A percentile compares a stretch with the other conserved stretches of the same genome.
Conservation (phyloP, 2,329 filamentous ascomycete species). For the Neobulgaria alba region DNA sequence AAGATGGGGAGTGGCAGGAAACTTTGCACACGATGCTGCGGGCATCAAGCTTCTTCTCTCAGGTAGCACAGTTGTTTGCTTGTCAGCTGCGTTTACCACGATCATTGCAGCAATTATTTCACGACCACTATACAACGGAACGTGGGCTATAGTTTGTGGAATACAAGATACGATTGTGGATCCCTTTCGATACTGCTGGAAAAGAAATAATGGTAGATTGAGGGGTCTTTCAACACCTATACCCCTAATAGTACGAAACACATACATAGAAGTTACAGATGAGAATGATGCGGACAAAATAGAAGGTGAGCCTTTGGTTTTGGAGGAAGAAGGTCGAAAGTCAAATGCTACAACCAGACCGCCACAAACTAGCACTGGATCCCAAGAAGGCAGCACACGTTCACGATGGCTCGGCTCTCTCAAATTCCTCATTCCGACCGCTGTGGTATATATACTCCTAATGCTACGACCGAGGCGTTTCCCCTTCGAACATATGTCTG, state of each 20-base stretch:
- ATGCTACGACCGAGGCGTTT: constrained; percentile 27
- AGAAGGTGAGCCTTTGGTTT: not conserved
- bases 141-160: not conserved
- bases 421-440: not conserved
- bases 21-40: constrained; percentile 30
- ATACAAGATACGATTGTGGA: too few relatives aligned
- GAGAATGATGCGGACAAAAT: not conserved
- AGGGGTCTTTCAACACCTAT: not conserved
- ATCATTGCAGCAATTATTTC: constrained; percentile 4
- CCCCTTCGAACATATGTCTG: constrained; percentile 30
- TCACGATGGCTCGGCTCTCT: not conserved
- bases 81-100: not conserved
- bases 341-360: not conserved
- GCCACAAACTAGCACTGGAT: not conserved
- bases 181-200: too few relatives aligned
- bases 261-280: not conserved
- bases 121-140: not conserved
- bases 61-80: constrained; percentile 11
- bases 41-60: constrained; percentile 32
- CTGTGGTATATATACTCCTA: constrained; percentile 22
- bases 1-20: constrained; percentile 30
- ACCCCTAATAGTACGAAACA: not conserved
- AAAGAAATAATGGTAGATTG: too few relatives aligned
- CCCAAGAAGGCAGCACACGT: too few relatives aligned
- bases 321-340: not conserved